Base-by-base conservation (phyloP, 1,284 basidiomycete genomes). In the Ceratobasidium sp. region DNA sequence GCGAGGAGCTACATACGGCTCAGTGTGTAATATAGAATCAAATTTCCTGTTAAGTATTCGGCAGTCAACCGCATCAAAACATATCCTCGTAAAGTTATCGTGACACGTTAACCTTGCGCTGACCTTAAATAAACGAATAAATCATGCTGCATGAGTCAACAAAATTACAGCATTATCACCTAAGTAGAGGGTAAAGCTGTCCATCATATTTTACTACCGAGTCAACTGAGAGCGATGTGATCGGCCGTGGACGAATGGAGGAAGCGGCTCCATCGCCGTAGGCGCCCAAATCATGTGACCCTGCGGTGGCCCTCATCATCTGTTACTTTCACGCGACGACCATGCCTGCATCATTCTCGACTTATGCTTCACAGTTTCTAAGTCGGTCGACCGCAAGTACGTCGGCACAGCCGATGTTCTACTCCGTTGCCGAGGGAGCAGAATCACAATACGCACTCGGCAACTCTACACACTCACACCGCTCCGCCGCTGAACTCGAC, bases 311-410 rank as follows among this genome's bases (percentile, higher is more conserved):
- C 61, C 20, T 38, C 13, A 46, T 20, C 48, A 33, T 64, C n/a
- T 48, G 46, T 48, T 48, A 48, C 46, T 75, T 56, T 61, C 71
- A 52, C 71, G 71, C 71, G 59, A 75, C 70, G 70, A 74, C 71
- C 44, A 75, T 75, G 71, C 71, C 71, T 40, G 71, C 71, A 48
- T 77, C 80, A 44, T 80, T 80, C 77, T 78, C 76, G 56, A 59
- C 80, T 38, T 79, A 80, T 70, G 80, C 80, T 10, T 80, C 79
- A 33, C 71, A 78, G 33, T 80, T 80, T 70, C 77, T 80, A 50
- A 79, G 75, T 59, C 73, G 75, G n/a, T 68, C 79, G n/a, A 56
- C 74, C 26, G 75, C 59, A 56, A 64, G 61, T 44, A 48, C 71
- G 66, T 50, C 71, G 56, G 54, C 73, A 10, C 77, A 75, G 59